phyloP scores from a whole-genome alignment of 352 stramenopile species.

The Thalassiosira mediterranea region DNA sequence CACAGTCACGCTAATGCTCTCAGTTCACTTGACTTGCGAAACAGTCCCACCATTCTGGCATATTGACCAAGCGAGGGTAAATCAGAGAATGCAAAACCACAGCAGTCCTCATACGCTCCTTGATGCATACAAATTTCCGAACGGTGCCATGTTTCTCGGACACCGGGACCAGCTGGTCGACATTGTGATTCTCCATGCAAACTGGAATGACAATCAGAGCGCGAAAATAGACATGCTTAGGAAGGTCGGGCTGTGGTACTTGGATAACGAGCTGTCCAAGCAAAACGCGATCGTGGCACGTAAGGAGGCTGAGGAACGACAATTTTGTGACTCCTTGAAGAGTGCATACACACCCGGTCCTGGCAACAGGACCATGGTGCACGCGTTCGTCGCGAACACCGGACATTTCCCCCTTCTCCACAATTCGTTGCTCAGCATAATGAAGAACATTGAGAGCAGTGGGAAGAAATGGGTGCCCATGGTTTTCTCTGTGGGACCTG shows the following conservation, averaged over 20 bases:
- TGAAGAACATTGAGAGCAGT: too few relatives aligned
- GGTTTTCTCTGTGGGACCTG: slow-evolving; percentile 8
- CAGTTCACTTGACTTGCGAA: too few relatives aligned
- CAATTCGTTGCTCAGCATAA: slow-evolving; percentile 9
- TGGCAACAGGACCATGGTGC: slow-evolving; percentile 9
- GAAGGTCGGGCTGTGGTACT: too few relatives aligned
- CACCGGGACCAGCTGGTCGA: slow-evolving; percentile 8
- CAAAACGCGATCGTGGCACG: too few relatives aligned
- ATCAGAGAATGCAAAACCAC: slow-evolving; percentile 15
- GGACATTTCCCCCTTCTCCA: slow-evolving; percentile 15
- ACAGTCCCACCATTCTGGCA: slow-evolving; percentile 20
- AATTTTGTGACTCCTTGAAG: too few relatives aligned
- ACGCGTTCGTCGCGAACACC: slow-evolving; percentile 5
- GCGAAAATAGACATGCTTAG: too few relatives aligned
- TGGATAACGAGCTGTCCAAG: too few relatives aligned
- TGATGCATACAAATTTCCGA: slow-evolving; percentile 9
- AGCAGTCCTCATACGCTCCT: slow-evolving; percentile 18
- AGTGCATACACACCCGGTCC: too few relatives aligned
- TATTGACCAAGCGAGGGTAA: slow-evolving; percentile 24
- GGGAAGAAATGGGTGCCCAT: slow-evolving; percentile 3
- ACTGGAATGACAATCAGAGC: slow-evolving; percentile 20
- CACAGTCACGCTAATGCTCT: too few relatives aligned
- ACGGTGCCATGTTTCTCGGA: slow-evolving; percentile 8
- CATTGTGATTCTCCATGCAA: slow-evolving; percentile 15
- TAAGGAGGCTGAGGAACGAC: too few relatives aligned